Base-by-base conservation (phyloP, 2,329 filamentous ascomycete genomes). In the Fusarium oxysporum region DNA sequence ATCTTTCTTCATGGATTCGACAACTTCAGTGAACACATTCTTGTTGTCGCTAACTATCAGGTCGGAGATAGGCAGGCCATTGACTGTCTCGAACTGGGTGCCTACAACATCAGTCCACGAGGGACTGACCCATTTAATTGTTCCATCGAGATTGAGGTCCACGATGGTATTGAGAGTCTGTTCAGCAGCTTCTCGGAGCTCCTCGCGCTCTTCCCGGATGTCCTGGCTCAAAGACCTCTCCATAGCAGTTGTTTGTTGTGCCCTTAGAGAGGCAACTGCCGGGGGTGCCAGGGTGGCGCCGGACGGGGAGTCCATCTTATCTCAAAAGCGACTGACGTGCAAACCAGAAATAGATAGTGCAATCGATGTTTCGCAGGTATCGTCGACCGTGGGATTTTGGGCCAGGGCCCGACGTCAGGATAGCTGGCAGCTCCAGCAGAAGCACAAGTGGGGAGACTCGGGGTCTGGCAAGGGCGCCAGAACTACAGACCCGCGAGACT, bases 141-240 rank as follows among this genome's bases (percentile, higher is more conserved):
- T 92, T 73, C 94, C 94, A 79, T 98, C 93, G 62, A 98, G 88
- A 78, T 95, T 94, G 73, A 99, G 87, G 84, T 99, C 96, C 80
- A 99, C 89, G 81, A 99, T 97, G 72, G 97, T 93, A 82, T 98
- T 99, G 80, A 97, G 88, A 28, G 95, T 98, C 85, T 98, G 94
- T 83, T 98, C 96, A 56, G 96, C 96, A 44, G 96, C 96, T 85
- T 97, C 94, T 79, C 95, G 95, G 76, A 99, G 88, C 81, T 98
- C 96, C 80, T 97, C 93, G 71, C 95, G 90, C 85, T 98, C 95
- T 79, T 97, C 94, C 76, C 94, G 92, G 78, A 98, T 98, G 81
- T 97, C 92, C 83, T 95, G 91, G 83, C 93, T 98, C 75, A 96
- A 85, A 17, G 94, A 88, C 65, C 90, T 85, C 80, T 90, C 87